These are phyloP conservation scores for Alternaria solani DNA, from an alignment of 2,329 filamentous ascomycete species.

Conservation along the genomic window DNA sequence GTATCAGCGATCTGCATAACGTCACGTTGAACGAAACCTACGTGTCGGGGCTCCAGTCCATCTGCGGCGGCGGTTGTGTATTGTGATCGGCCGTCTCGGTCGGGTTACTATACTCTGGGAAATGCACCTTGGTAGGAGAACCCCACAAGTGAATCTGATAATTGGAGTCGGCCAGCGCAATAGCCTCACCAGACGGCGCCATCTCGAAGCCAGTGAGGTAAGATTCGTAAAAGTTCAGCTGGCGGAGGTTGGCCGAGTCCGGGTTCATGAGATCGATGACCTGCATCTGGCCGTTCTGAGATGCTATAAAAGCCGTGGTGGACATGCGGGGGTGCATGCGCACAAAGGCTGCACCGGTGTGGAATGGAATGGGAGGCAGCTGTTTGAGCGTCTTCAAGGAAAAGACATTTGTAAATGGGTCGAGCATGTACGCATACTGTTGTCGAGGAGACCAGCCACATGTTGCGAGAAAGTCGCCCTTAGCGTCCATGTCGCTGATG, in stretches of 20 bases:
- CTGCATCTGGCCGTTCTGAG: slow-evolving; percentile 91
- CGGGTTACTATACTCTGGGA: slow-evolving; percentile 80
- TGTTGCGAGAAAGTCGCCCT: slow-evolving; percentile 93
- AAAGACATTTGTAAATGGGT: slow-evolving; percentile 94
- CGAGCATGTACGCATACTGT: slow-evolving; percentile 80
- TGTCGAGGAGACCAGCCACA: slow-evolving; percentile 91
- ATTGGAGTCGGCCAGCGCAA: slow-evolving; percentile 81
- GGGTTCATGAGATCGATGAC: slow-evolving; percentile 96
- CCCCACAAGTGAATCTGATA: slow-evolving; percentile 87
- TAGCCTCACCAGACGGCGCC: slow-evolving; percentile 84
- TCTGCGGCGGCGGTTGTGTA: slow-evolving; percentile 63
- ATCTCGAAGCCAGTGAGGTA: slow-evolving; percentile 85
- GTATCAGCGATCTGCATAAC: slow-evolving; percentile 10
- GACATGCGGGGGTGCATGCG: slow-evolving; percentile 96
- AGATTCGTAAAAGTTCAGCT: slow-evolving; percentile 75
- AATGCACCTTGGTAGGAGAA: slow-evolving; percentile 82
- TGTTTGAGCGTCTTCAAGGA: slow-evolving; percentile 90
- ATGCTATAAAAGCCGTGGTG: slow-evolving; percentile 92
- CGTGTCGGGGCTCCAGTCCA: slow-evolving; percentile 77
- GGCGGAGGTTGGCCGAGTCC: slow-evolving; percentile 83
- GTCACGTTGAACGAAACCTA: slow-evolving; percentile 52
- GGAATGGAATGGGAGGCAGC: slow-evolving; percentile 89
- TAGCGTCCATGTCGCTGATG: slow-evolving; percentile 97
- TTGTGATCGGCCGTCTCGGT: slow-evolving; percentile 75
- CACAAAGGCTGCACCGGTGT: slow-evolving; percentile 90